Base-by-base conservation (phyloP, 495 filamentous ascomycete species). In the Hamigera avellanea region DNA sequence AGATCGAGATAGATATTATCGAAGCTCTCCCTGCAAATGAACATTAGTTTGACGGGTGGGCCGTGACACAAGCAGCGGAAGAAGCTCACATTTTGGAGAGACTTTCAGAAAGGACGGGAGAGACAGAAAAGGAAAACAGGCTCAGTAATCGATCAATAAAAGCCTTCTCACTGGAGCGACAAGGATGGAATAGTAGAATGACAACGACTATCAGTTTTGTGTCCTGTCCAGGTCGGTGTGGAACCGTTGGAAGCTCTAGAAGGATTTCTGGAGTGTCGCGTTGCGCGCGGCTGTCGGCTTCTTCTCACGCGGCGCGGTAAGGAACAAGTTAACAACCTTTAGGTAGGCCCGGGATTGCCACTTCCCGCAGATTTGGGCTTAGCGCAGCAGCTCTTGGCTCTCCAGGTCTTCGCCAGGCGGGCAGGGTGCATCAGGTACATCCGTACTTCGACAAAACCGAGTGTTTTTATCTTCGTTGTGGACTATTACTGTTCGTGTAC, bases 1-100 rank as follows among this genome's bases (percentile, higher is more conserved):
- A 99, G 69, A 57, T 99, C 88, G 40, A 99, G 74, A 59, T 91
- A 83, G 64, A 95, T 94, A 53, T 83, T 84, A 50, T 96, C 87
- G 53, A 99, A 99, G 54, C 76, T 86, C 75, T 98, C 91, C 77
- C 75, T 81, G 32, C 12, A 18, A 40, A 12, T 35, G 35, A 31
- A 13, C n/a, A 39, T 66, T 36, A 66, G 59, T 32, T 17, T 26
- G 26, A 18, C 39, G 19, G 41, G 33, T 31, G 33, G 16, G 6
- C 8, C 16, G 32, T 27, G 26, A 36, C 21, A 27, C 29, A 34
- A 30, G n/a, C 23, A 10, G 25, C 12, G 37, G 10, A 17, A 33
- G 34, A 19, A 40, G 41, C 59, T 53, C 47, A 67, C 63, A 67
- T 67, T 37, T 43, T 57, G 61, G 61, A 65, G 57, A 39, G 48